Conservation (phyloP, 345 rosid genomes). For the Bruguiera sexangula region DNA sequence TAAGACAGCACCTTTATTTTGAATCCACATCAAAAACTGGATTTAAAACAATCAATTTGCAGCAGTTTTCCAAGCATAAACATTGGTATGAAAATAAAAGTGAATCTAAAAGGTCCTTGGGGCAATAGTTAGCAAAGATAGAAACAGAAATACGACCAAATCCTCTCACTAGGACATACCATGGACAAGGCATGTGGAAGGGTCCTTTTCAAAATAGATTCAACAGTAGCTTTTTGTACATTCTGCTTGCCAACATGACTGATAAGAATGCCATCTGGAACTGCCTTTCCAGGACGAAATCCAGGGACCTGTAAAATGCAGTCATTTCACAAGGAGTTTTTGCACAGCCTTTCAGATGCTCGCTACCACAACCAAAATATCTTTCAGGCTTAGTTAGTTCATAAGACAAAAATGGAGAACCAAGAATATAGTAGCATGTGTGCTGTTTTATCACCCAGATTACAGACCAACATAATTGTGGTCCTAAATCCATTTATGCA, state of each 20-base stretch:
- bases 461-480: no score
- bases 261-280: slow-evolving; percentile 74
- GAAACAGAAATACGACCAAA: neutral
- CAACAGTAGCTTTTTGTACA: slow-evolving; percentile 74
- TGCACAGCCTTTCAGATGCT: neutral
- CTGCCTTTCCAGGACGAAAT: slow-evolving; percentile 72
- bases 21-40: no score
- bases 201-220: slow-evolving; percentile 86
- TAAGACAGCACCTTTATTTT: no score
- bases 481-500: no score
- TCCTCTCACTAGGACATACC: slow-evolving; percentile 33
- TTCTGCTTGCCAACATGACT: slow-evolving; percentile 63
- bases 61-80: no score
- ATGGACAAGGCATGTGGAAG: slow-evolving; percentile 93
- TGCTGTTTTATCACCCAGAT: no score
- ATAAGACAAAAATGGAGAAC: no score
- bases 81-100: no score
- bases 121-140: neutral
- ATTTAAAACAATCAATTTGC: no score
- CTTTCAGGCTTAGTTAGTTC: no score
- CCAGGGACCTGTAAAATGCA: slow-evolving; percentile 60
- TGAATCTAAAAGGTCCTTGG: no score
- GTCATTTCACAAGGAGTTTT: neutral
- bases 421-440: no score
- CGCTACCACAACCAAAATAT: neutral